Percentiles rank a stretch among this genome's conserved stretches.
phyloP scores from a whole-genome alignment of 495 filamentous ascomycete species.

The Podospora conica region DNA sequence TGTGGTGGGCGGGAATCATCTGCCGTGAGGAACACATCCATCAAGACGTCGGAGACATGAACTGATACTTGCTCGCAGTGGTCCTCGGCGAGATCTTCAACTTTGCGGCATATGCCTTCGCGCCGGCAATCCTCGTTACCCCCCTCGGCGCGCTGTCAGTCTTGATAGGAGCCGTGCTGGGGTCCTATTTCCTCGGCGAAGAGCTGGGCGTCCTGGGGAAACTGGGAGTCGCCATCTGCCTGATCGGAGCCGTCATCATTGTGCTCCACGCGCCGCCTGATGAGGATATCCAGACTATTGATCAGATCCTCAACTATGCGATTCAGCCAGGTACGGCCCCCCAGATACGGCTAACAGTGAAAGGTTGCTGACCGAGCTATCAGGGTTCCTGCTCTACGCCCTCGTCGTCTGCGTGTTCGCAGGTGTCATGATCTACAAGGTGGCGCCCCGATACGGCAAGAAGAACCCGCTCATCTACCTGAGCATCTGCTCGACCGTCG shows the following conservation, averaged over 20 bases:
- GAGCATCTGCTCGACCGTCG: constrained; percentile 94
- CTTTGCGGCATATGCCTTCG: constrained; percentile 96
- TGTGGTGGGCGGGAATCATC: constrained; percentile 92
- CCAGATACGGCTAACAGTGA: not conserved
- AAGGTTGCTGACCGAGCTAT: constrained; percentile 25
- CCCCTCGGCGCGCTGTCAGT: constrained; percentile 90
- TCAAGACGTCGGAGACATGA: not conserved
- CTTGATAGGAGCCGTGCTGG: constrained; percentile 88
- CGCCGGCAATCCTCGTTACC: constrained; percentile 93
- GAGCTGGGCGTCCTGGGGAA: constrained; percentile 83
- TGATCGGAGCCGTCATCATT: constrained; percentile 94
- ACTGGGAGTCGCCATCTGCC: constrained; percentile 89
- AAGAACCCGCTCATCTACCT: constrained; percentile 93
- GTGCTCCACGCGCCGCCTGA: constrained; percentile 96
- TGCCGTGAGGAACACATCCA: constrained; percentile 55
- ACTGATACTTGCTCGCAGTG: constrained; percentile 38
- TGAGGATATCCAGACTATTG: constrained; percentile 77
- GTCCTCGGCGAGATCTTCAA: constrained; percentile 90
- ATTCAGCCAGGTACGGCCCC: constrained; percentile 69
- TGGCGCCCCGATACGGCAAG: constrained; percentile 82
- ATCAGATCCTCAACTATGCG: constrained; percentile 82
- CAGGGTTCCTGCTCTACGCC: constrained; percentile 86
- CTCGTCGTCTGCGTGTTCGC: constrained; percentile 71
- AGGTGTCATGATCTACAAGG: constrained; percentile 88
- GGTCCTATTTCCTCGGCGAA: constrained; percentile 89